A percentile compares a stretch with the other conserved stretches of the same genome.
Evolutionary conservation across 2,329 filamentous ascomycete species (phyloP).

Genomic region (Colletotrichum nymphaeae): DNA sequence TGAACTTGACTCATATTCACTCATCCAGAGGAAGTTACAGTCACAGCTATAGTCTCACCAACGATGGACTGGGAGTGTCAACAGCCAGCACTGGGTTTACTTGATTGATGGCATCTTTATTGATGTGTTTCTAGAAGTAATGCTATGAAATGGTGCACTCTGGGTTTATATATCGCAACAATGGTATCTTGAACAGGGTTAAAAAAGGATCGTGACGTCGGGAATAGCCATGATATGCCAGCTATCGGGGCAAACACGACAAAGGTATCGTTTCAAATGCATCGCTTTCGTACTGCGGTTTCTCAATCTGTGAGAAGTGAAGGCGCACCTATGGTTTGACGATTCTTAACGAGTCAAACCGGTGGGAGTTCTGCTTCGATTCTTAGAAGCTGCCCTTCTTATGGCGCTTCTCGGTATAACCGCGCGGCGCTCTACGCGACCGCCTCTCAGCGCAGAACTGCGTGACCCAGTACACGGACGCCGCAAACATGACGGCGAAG

Average conservation of each 20-base stretch:
- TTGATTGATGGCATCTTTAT: background rate
- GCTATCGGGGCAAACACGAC: conserved; percentile 6
- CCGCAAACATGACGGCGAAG: conserved; percentile 55
- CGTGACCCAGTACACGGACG: conserved; percentile 54
- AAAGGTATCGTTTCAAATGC: background rate
- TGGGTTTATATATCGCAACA: background rate
- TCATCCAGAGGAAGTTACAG: background rate
- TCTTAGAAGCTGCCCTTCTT: conserved; percentile 43
- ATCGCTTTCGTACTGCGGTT: background rate
- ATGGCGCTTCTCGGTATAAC: conserved; percentile 30
- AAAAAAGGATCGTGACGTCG: conserved; percentile 13
- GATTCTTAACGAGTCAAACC: background rate
- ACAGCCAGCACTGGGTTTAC: background rate
- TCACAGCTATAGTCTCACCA: background rate
- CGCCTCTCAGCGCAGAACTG: conserved; percentile 46
- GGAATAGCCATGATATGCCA: conserved; percentile 5
- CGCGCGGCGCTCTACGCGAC: conserved; percentile 42
- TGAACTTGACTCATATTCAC: background rate
- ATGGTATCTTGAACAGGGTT: conserved; percentile 26
- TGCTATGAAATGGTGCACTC: background rate
- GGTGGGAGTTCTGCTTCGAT: background rate
- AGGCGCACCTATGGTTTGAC: background rate
- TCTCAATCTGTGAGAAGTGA: conserved; percentile 5
- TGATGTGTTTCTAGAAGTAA: background rate
- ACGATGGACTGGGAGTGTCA: background rate